Base-by-base conservation (phyloP, 129 eudicot genomes). In the Lactuca sativa region DNA sequence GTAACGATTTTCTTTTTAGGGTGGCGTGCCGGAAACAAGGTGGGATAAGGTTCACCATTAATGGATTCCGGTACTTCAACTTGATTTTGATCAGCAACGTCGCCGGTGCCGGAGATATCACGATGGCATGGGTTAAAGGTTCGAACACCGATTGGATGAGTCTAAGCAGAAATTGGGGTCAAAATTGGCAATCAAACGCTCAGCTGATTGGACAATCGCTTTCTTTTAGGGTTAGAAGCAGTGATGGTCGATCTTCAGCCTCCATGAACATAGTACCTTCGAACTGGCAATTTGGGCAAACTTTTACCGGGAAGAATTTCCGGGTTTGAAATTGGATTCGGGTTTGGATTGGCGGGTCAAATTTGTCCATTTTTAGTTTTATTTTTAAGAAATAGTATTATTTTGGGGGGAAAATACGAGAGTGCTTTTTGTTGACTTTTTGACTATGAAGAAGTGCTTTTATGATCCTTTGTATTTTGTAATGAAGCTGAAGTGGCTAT, bases 61-160 rank as follows among this genome's bases (percentile, higher is more conserved):
- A 83, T 59, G 96, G 96, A 0, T 82, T 81, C 67, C 90, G 86
- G 3, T 86, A 86, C 83, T 89, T 89, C 85, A 89, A 83, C 80
- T 62, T 89, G 82, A 70, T 89, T 9, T 60, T 89, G 79, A 74
- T 89, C 62, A 83, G 82, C 60, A 89, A 89, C 73, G 92, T 89
- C 3, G 96, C 87, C 15, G 96, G 96, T 31, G 96, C 96, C 5
- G 96, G 96, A 1, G 89, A 89, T 66, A 64, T 89, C 32, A 70
- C 47, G 6, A 61, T 17, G 38, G 96, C 82, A 0, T 78, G 81
- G 68, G 85, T 89, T 33, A 89, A 89, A 62, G 96, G 96, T n/a
- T 74, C 90, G 4, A 81, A 59, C 14, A 83, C 89, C 0, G 82
- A 43, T 44, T 89, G 96, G 96, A 83, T 85, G 80, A 59, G 79